Conservation (phyloP, 2,329 filamentous ascomycete species). For the Hypoxylon sp. region DNA sequence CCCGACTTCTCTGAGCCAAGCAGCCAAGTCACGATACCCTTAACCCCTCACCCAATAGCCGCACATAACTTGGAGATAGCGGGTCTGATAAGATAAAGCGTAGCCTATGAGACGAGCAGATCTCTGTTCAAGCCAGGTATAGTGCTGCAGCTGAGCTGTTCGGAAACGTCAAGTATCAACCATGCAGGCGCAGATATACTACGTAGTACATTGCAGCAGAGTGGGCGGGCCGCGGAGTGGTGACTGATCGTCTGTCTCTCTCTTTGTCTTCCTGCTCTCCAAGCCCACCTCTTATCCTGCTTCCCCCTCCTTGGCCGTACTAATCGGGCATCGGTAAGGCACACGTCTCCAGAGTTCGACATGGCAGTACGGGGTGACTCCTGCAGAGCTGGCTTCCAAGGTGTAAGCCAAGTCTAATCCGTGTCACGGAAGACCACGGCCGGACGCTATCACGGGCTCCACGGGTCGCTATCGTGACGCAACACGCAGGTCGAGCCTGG, state of each 20-base stretch:
- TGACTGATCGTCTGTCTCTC: neutral
- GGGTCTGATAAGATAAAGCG: slow-evolving; percentile 19
- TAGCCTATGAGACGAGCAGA: neutral
- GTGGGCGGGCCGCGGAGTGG: neutral
- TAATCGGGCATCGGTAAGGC: slow-evolving; percentile 20
- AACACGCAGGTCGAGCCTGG: slow-evolving; percentile 28
- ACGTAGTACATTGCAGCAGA: too few species aligned
- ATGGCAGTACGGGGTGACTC: too few species aligned
- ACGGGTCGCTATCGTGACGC: slow-evolving; percentile 27
- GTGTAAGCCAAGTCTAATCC: neutral
- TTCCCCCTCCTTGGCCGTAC: neutral
- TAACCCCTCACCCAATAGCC: slow-evolving; percentile 19
- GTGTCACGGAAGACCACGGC: slow-evolving; percentile 18
- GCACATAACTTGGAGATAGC: slow-evolving; percentile 1
- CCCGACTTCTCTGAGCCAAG: slow-evolving; percentile 1
- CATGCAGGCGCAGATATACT: too few species aligned
- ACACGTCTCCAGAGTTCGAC: neutral
- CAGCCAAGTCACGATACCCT: slow-evolving; percentile 16
- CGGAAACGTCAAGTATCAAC: slow-evolving; percentile 4
- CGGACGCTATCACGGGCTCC: slow-evolving; percentile 13
- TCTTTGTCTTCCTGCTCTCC: slow-evolving; percentile 4
- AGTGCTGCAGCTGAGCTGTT: slow-evolving; percentile 24
- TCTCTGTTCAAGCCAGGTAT: slow-evolving; percentile 5
- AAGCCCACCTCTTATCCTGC: neutral
- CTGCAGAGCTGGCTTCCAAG: slow-evolving; percentile 13